Evolutionary conservation across 495 filamentous ascomycete genomes (phyloP).

Genomic region (Pyrenula massariospora): DNA sequence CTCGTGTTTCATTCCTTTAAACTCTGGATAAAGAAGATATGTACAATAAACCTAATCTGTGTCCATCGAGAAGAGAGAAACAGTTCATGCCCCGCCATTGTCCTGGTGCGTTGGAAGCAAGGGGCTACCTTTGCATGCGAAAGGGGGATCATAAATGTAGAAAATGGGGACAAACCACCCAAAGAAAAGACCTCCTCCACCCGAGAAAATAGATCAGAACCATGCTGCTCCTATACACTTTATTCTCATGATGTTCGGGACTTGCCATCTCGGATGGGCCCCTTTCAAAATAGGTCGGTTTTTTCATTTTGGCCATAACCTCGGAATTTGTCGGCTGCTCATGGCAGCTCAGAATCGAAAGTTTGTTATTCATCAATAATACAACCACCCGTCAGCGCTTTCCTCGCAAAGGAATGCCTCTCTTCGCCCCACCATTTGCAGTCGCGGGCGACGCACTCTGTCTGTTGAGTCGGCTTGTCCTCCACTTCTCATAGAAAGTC

Average conservation of each 20-base stretch:
- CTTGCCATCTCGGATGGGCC: neutral
- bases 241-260: neutral
- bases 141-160: neutral
- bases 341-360: neutral
- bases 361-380: neutral
- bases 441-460: neutral
- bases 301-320: no score
- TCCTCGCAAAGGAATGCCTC: neutral
- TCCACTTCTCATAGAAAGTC: slow-evolving; percentile 94
- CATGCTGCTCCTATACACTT: neutral
- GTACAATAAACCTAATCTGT: neutral
- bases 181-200: neutral
- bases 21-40: neutral
- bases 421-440: neutral
- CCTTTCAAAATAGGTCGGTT: neutral
- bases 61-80: neutral
- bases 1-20: neutral
- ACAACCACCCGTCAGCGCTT: neutral
- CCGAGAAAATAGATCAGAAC: neutral
- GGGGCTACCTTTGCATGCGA: neutral
- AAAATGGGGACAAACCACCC: neutral
- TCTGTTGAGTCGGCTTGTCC: slow-evolving; percentile 56
- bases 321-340: no score
- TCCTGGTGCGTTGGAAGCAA: neutral
- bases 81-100: neutral